Percentiles rank a stretch among this genome's conserved stretches.
Conservation (phyloP, 306 rosid species). For the Medicago arabica region DNA sequence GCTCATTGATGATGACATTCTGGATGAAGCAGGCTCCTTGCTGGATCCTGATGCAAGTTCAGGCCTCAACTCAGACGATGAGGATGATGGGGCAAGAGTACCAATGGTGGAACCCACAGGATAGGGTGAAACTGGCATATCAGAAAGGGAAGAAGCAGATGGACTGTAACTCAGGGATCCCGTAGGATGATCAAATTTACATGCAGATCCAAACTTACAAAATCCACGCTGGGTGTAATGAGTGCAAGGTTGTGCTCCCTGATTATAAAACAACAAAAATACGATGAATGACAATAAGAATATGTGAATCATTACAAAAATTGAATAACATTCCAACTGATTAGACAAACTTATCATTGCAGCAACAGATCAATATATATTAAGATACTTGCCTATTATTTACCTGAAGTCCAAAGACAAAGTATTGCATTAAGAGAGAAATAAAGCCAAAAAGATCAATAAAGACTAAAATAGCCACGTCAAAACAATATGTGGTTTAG, state of each 20-base stretch:
- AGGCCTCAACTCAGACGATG: conserved; percentile 90
- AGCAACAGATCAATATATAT: conserved; percentile 17
- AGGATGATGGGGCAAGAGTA: conserved; percentile 85
- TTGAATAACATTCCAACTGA: conserved; percentile 4
- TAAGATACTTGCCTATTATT: conserved; percentile 18
- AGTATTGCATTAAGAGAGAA: conserved; percentile 7
- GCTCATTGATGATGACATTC: conserved; percentile 87
- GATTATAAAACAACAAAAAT: conserved; percentile 51
- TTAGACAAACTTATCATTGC: conserved; percentile 30
- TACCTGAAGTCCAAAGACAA: conserved; percentile 15
- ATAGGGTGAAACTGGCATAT: conserved; percentile 93
- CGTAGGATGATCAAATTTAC: conserved; percentile 92
- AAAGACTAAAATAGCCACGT: conserved; percentile 22
- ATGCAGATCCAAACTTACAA: conserved; percentile 87
- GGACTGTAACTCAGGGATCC: conserved; percentile 92
- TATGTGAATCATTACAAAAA: conserved; percentile 13
- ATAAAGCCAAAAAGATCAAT: conserved; percentile 33
- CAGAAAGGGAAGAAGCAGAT: conserved; percentile 89
- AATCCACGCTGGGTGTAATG: conserved; percentile 90
- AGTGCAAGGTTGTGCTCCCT: conserved; percentile 92
- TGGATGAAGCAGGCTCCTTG: conserved; percentile 73
- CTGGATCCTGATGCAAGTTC: conserved; percentile 67
- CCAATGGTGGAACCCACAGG: conserved; percentile 92
- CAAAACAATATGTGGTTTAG: conserved; percentile 8
- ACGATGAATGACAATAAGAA: conserved; percentile 35